Base-by-base conservation (phyloP, 2,329 filamentous ascomycete genomes). In the Penicillium frequentans region DNA sequence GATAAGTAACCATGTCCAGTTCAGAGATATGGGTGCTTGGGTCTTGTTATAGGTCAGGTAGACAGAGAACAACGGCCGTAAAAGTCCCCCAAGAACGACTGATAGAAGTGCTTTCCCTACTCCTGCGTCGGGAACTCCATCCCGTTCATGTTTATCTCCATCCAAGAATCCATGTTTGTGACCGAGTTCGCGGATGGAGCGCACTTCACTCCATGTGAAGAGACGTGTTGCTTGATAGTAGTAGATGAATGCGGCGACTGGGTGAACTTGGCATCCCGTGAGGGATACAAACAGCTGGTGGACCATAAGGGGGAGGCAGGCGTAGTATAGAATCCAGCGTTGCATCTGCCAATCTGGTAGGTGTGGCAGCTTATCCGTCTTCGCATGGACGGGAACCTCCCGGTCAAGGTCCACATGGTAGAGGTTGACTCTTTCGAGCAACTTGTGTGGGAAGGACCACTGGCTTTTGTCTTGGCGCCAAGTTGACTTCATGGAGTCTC, bases 91-190 rank as follows among this genome's bases (percentile, higher is more conserved):
- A 1, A 77, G 65, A 0, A 47, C n/a, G 24, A 47, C 45, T 29
- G 45, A 47, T 29, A 47, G 73, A 74, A 2, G 53, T 46, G 1
- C 69, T 52, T 75, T 73, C 19, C 35, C 56, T 5, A 76, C 71
- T 24, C 72, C 74, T 1, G 70, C 66, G 42, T 80, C 76, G 0
- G 77, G 77, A 2, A 80, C 70, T 9, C 73, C 72, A 37, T 80
- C 77, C 7, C 64, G 60, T 24, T 60, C 61, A 31, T 66, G 61
- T 43, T 66, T 60, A 49, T 66, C 64, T 2, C 64, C 62, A 8
- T 66, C 64, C 1, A 66, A 47, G 49, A 66, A 66, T 16, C 64
- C 62, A 21, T 58, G 48, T n/a, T 51, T 59, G 19, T 66, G 62
- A 6, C 62, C 64, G 9, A 66, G 50, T 4, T 63, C 57, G 0